Evolutionary conservation across 495 filamentous ascomycete species (phyloP).

Genomic region (Aspergillus steynii): DNA sequence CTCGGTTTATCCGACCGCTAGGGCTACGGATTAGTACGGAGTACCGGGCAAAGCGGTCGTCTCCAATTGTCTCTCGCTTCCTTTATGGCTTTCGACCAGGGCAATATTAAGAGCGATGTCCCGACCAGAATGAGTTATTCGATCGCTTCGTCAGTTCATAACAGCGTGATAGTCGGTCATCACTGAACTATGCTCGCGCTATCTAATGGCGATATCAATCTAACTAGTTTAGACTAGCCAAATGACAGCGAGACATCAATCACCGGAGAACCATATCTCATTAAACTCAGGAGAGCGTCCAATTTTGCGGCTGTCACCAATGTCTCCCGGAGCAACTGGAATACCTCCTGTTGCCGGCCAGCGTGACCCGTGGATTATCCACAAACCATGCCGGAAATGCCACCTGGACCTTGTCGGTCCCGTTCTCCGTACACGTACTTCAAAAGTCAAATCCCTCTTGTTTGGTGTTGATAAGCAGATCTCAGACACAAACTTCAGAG

Average conservation of each 20-base stretch:
- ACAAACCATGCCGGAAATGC: neutral
- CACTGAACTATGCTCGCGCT: neutral
- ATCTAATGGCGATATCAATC: neutral
- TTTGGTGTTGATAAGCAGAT: too few species aligned
- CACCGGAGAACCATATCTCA: neutral
- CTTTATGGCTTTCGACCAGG: too few species aligned
- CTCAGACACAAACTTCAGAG: neutral
- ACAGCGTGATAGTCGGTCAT: too few species aligned
- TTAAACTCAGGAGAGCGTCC: neutral
- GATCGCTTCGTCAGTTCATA: too few species aligned
- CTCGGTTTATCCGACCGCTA: neutral
- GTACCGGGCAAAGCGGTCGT: too few species aligned
- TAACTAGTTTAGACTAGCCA: neutral
- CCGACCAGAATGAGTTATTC: too few species aligned
- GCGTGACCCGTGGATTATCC: neutral
- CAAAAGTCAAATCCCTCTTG: too few species aligned
- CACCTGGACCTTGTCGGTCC: too few species aligned
- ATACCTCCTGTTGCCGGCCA: neutral
- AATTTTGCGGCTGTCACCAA: neutral
- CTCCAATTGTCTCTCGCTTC: too few species aligned
- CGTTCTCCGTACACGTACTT: too few species aligned
- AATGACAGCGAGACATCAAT: neutral
- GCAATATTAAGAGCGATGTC: too few species aligned
- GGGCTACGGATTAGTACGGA: too few species aligned
- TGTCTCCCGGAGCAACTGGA: neutral